Percentiles rank a stretch among this genome's conserved stretches.
Conservation (phyloP, 129 eudicot genomes). For the Chrysanthemum lavandulifolium region DNA sequence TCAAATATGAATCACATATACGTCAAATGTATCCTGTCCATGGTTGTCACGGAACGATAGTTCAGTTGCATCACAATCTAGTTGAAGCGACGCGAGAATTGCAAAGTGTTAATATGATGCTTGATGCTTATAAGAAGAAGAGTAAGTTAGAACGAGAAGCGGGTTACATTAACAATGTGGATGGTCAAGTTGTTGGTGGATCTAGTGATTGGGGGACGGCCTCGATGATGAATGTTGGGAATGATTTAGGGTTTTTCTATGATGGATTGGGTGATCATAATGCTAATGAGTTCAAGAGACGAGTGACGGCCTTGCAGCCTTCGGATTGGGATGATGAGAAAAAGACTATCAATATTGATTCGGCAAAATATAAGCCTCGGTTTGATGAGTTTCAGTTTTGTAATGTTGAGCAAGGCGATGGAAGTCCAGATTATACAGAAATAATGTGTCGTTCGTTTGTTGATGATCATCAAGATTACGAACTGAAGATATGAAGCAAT, state of each 20-base stretch:
- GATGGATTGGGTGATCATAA: slow-evolving; percentile 11
- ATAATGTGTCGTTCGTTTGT: slow-evolving; percentile 16
- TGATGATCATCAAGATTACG: slow-evolving; percentile 36
- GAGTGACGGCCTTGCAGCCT: too few relatives aligned
- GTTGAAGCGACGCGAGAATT: slow-evolving; percentile 25
- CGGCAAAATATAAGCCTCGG: slow-evolving; percentile 6
- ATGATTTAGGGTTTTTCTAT: slow-evolving; percentile 15
- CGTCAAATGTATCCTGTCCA: slow-evolving; percentile 44
- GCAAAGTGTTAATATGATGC: slow-evolving; percentile 19
- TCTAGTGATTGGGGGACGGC: neutral
- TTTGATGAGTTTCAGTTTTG: slow-evolving; percentile 19
- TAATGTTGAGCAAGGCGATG: slow-evolving; percentile 7
- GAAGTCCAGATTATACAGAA: slow-evolving; percentile 23
- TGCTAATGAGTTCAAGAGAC: neutral
- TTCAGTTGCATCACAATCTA: slow-evolving; percentile 21
- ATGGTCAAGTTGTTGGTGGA: slow-evolving; percentile 17
- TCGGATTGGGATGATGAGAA: slow-evolving; percentile 11
- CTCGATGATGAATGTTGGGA: slow-evolving; percentile 17
- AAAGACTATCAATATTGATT: neutral
- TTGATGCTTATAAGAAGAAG: slow-evolving; percentile 27
- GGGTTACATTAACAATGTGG: neutral
- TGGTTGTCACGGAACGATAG: slow-evolving; percentile 46
- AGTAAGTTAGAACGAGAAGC: neutral
- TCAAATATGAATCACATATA: slow-evolving; percentile 54
- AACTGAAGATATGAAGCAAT: slow-evolving; percentile 32